Percentiles rank a stretch among this genome's conserved stretches.
Conservation (phyloP, 352 stramenopile species). For the Phytophthora europaea region DNA sequence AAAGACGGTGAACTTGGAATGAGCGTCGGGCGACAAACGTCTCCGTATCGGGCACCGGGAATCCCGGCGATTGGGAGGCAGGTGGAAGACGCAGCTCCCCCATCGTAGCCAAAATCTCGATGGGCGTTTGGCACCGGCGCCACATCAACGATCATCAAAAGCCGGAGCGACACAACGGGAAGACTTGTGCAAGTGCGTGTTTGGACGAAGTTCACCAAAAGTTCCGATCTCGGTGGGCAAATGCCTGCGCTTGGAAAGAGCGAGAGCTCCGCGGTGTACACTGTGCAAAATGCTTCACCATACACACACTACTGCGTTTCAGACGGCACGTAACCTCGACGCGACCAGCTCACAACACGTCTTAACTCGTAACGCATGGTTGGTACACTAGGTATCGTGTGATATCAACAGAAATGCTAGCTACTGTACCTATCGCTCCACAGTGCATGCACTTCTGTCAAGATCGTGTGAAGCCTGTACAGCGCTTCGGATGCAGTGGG, state of each 20-base stretch:
- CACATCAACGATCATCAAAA: constrained; percentile 29
- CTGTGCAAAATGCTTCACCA: neutral
- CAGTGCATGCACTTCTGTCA: constrained; percentile 14
- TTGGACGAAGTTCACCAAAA: neutral
- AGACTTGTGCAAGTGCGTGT: neutral
- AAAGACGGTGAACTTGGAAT: constrained; percentile 31
- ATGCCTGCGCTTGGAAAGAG: constrained; percentile 5
- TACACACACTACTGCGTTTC: neutral
- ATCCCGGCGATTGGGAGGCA: constrained; percentile 40
- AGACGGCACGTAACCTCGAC: neutral
- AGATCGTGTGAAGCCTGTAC: constrained; percentile 46
- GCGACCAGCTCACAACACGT: no score
- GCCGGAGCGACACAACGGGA: constrained; percentile 24
- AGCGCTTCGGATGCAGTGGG: constrained; percentile 47
- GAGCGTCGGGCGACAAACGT: constrained; percentile 22
- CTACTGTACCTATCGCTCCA: constrained; percentile 13
- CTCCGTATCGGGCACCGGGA: neutral
- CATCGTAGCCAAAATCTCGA: constrained; percentile 38
- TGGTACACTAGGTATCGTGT: neutral
- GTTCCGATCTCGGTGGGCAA: neutral
- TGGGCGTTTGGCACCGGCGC: constrained; percentile 24
- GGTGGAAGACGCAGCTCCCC: constrained; percentile 29
- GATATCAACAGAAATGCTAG: constrained; percentile 18
- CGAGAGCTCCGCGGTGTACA: constrained; percentile 6
- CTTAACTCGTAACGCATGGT: neutral